Evolutionary conservation across 2,329 filamentous ascomycete species (phyloP), one percentile per base, ranked within the genome.

Genomic region (Boeremia exigua): DNA sequence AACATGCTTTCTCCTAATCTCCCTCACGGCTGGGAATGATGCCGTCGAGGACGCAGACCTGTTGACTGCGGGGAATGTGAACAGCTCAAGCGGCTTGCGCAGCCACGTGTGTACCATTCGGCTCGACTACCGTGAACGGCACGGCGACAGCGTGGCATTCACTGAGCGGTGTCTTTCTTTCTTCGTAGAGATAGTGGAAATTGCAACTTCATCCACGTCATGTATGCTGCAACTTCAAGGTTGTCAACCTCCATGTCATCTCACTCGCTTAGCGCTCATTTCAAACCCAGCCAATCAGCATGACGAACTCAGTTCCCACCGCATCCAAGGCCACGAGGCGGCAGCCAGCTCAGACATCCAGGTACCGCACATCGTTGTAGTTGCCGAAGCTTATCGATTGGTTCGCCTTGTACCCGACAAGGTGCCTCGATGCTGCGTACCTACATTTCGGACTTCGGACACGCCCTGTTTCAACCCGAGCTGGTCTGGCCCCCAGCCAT

Each of bases 381-480:
- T 15, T 52, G 38, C 54, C 54, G 43, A 32, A 40, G 48, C 44
- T 48, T 57, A 45, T 52, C 44, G 14, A 52, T 57, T 52, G 48
- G 54, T 12, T 23, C 48, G 25, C 40, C 15, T 52, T n/a, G 39
- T 48, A 34, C 36, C 37, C 43, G 37, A 48, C 53, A 43, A 56
- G 47, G 53, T 47, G 42, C 42, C 36, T 47, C 36, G 37, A 46
- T 57, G 44, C 44, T 44, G 48, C 45, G 48, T 57, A 52, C 54
- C 48, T 52, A 44, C 54, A 53, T 23, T 33, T 39, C 54, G 54
- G 54, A 52, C 54, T 57, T 52, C 54, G 54, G 54, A 40, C 45
- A 57, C 38, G 54, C 48, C 30, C 28, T 38, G 54, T 57, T 52
- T 57, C 54, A 57, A 11, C 30, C 34, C 43, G 7, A 48, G 48